Evolutionary conservation across 345 rosid species (phyloP), one percentile per base, ranked within the genome.

Genomic region (Lepidium sativum): DNA sequence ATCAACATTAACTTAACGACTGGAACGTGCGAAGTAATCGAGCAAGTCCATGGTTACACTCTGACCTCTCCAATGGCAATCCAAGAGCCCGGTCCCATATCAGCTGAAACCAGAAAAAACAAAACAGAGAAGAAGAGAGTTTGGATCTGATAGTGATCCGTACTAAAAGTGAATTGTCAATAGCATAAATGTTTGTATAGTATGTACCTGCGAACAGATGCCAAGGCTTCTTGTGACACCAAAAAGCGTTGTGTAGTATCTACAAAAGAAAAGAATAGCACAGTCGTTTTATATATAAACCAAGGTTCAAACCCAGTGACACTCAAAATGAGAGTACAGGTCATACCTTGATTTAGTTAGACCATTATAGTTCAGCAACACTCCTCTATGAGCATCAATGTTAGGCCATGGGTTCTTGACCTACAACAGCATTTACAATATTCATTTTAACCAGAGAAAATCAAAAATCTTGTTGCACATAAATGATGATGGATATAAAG

Each of bases 221-320:
- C 99, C 99, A 4, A 94, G 76, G 62, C 99, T 90, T 79, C 97
- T 88, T 66, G 97, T 90, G 60, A 94, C 99, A 16, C 99, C 97
- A 10, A 90, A 94, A 53, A 94, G 97, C 54, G 90, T 96, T 0
- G 96, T 94, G 62, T 60, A 90, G 75, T 86, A 90, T 71, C 97
- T 94, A 84, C 43, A 18, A 32, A 39, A 21, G n/a, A 57, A 21
- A 6, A 43, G 21, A 67, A 44, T 53, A 20, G 2, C 21, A 20
- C 21, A 20, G 21, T 20, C 2, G 21, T 2, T 1, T 20, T 20
- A 20, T 20, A 20, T 20, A 20, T 1, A 20, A 20, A 20, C 2
- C 21, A 20, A 20, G 21, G 21, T 20, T 20, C 21, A 20, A 20
- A 2, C 21, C 21, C 21, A 20, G 21, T 20, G 21, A 20, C 21